Evolutionary conservation across 176 grass and related monocot genomes (phyloP).

Genomic region (Leersia perrieri): DNA sequence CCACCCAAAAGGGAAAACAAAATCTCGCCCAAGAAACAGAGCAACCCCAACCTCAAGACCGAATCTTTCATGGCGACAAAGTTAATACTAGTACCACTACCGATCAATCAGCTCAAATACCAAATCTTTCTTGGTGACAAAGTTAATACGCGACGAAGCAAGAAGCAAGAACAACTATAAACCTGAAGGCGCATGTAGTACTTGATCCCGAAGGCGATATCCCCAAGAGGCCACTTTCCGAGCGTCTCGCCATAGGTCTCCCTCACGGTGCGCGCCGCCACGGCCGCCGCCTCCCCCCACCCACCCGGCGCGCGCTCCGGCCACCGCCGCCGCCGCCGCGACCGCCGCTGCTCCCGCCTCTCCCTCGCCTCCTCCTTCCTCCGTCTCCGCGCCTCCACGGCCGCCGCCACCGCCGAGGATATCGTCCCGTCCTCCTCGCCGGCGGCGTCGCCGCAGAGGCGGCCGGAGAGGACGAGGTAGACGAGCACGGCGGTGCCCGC

Average conservation of each 20-base stretch:
- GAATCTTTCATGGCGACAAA: not conserved
- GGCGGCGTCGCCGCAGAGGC: constrained; percentile 45
- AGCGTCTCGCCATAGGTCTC: constrained; percentile 75
- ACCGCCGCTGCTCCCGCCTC: constrained; percentile 16
- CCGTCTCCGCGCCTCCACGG: not conserved
- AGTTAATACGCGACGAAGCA: too few species aligned
- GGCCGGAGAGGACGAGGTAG: constrained; percentile 62
- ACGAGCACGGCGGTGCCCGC: constrained; percentile 69
- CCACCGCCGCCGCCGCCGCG: constrained; percentile 14
- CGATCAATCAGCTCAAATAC: not conserved
- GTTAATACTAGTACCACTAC: not conserved
- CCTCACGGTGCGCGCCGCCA: constrained; percentile 47
- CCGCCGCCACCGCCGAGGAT: constrained; percentile 19
- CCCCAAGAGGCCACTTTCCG: constrained; percentile 82
- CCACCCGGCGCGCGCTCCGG: constrained; percentile 53
- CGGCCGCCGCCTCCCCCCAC: constrained; percentile 45
- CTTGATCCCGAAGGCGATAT: constrained; percentile 87
- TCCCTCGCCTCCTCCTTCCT: constrained; percentile 35
- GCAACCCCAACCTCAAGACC: not conserved
- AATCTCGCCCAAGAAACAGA: constrained; percentile 17
- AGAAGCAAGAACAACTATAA: too few species aligned
- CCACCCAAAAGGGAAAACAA: not conserved
- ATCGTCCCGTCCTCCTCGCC: constrained; percentile 17
- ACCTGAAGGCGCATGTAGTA: constrained; percentile 87
- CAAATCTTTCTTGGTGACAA: too few species aligned